Base-by-base conservation (phyloP, 176 grass and related monocot genomes). In the Cymbopogon citratus region DNA sequence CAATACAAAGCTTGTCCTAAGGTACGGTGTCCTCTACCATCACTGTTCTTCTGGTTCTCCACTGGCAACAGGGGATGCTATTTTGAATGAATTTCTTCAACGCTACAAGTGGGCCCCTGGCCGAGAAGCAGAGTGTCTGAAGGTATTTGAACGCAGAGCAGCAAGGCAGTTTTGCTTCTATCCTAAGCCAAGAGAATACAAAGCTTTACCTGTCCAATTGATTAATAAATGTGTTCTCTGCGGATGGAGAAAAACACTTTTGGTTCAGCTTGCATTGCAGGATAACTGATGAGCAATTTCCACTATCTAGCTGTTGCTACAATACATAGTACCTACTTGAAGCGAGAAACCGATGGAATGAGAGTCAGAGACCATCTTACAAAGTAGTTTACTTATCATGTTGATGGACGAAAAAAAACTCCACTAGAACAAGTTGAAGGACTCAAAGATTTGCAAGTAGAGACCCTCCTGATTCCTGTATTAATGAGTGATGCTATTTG, bases 361-460 rank as follows among this genome's bases (percentile, higher is more conserved):
- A n/a, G 6, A 69, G 31, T 59, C 23, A n/a, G 6, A 70, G 35
- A 21, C 15, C 63, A 49, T 23, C 43, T 36, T 79, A 80, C 9
- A 10, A 18, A 40, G 9, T 69, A 49, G 29, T 56, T 49, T 27
- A 81, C 48, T 70, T 57, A 34, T 51, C 24, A 18, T 69, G 46
- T 28, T 57, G 65, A 26, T 80, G 31, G 33, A 13, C n/a, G n/a
- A n/a, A 21, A 13, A 39, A 9, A 41, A 12, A 16, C 21, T 81
- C 69, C 48, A 83, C 41, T 64, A 24, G 57, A 65, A 18, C 80
- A 74, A 65, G 41, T 83, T 74, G 78, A 28, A 65, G 25, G 57
- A 23, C 26, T 73, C 19, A 10, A 31, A 62, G 18, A 48, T 48
- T 63, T 61, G 27, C 38, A 73, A 25, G 80, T 31, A 59, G 49